A percentile compares a stretch with the other conserved stretches of the same genome.
These are phyloP conservation scores for Trichoderma atrobrunneum DNA, from an alignment of 2,329 filamentous ascomycete genomes.

Conservation along the genomic window DNA sequence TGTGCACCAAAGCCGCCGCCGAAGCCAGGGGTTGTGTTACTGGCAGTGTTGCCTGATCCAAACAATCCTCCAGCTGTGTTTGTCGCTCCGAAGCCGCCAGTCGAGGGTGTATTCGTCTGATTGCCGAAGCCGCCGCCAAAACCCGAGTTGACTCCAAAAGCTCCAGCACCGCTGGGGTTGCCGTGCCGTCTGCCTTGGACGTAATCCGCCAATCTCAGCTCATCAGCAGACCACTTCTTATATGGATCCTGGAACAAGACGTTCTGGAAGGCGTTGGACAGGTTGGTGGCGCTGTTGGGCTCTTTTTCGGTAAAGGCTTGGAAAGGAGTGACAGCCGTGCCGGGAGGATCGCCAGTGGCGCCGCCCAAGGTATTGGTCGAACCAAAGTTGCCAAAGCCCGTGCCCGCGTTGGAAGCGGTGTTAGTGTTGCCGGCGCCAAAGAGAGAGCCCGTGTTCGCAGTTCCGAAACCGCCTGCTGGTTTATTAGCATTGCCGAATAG, in stretches of 20 bases:
- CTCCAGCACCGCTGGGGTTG: conserved; percentile 78
- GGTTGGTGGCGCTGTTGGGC: conserved; percentile 46
- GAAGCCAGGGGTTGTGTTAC: conserved; percentile 24
- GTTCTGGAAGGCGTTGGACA: conserved; percentile 68
- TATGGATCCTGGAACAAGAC: conserved; percentile 77
- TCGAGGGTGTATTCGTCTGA: conserved; percentile 33
- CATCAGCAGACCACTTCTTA: conserved; percentile 86
- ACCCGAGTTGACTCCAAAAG: conserved; percentile 66
- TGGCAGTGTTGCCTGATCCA: conserved; percentile 32
- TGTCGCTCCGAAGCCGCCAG: conserved; percentile 25
- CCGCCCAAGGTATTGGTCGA: conserved; percentile 47
- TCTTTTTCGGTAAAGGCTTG: conserved; percentile 72
- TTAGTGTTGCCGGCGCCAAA: conserved; percentile 43
- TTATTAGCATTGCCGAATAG: conserved; percentile 54
- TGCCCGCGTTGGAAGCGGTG: conserved; percentile 29
- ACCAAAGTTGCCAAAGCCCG: conserved; percentile 43
- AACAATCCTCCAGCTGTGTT: conserved; percentile 36
- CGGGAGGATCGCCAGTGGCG: conserved; percentile 58
- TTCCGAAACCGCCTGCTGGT: conserved; percentile 46
- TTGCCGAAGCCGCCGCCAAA: conserved; percentile 51
- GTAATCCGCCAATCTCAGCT: conserved; percentile 82
- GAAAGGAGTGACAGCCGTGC: conserved; percentile 70
- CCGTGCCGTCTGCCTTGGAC: conserved; percentile 80
- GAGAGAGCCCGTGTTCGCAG: conserved; percentile 41
- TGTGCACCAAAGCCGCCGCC: conserved; percentile 39